A percentile compares a stretch with the other conserved stretches of the same genome.
Evolutionary conservation across 371 early-diverging fungal genomes (phyloP).

Genomic region (Mucor irregularis): DNA sequence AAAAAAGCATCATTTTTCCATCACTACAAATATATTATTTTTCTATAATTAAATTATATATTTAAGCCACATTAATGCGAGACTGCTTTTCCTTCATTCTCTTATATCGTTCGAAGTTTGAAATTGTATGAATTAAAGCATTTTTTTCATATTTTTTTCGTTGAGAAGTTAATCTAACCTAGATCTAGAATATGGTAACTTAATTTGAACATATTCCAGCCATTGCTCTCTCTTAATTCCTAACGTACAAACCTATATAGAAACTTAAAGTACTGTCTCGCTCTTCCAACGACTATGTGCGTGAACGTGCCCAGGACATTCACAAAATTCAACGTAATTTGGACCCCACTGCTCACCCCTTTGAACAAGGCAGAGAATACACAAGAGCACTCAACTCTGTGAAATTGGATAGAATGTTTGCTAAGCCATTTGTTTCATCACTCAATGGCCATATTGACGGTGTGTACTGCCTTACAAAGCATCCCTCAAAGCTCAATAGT

Average conservation of each 20-base stretch:
- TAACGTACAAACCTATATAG: constrained; percentile 34
- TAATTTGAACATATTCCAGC: too few species aligned
- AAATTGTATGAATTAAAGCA: too few species aligned
- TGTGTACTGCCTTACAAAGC: constrained; percentile 93
- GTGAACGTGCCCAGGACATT: constrained; percentile 87
- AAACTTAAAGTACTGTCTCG: constrained; percentile 91
- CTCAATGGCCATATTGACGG: constrained; percentile 95
- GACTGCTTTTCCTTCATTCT: too few species aligned
- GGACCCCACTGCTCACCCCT: constrained; percentile 93
- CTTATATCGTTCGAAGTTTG: too few species aligned
- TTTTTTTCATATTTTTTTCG: too few species aligned
- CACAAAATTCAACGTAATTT: constrained; percentile 89
- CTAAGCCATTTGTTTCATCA: constrained; percentile 97
- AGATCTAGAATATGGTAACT: too few species aligned
- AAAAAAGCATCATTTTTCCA: background rate
- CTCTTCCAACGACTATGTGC: constrained; percentile 74
- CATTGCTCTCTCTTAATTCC: too few species aligned
- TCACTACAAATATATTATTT: background rate
- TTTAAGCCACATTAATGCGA: background rate
- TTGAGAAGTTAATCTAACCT: too few species aligned
- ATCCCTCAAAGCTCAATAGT: constrained; percentile 78
- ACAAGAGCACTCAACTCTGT: constrained; percentile 94
- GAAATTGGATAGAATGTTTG: constrained; percentile 97
- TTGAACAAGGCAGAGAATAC: constrained; percentile 97
- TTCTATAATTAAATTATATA: background rate